Evolutionary conservation across 176 grass and related monocot genomes (phyloP), one percentile per base, ranked within the genome.

Genomic region (Chloris gayana): DNA sequence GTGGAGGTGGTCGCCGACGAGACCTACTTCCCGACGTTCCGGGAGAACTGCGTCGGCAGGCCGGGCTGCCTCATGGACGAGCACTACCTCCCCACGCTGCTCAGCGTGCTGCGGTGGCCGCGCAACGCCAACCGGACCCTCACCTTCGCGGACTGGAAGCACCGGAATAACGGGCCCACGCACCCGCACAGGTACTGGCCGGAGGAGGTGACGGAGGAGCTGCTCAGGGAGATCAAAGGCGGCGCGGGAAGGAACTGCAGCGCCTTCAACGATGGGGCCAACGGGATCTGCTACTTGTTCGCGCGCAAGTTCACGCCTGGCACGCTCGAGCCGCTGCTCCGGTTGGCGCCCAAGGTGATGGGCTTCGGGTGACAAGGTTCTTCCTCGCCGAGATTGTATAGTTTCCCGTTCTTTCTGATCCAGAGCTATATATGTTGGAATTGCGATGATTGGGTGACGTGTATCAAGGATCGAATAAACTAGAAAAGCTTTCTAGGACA

Each of bases 231-330:
- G 83, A 93, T 93, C 64, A 93, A 80, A 67, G 58, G 70, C 2
- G 88, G 76, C 14, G 42, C 27, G 31, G 51, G 70, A 8, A 67
- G 9, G 6, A 79, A 79, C 31, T 97, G 88, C 86, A 80, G 26
- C 47, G 75, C 12, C 24, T 91, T 89, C 70, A 70, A 75, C n/a
- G 91, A 84, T 24, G 67, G 10, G 21, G 47, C 14, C 0, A 35
- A 5, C 7, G 85, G 82, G 42, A 22, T 83, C 22, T 97, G 88
- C 64, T 78, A 26, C 81, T 4, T 93, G 86, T 97, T 93, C 32
- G 88, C 88, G 7, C 87, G 91, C 79, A 97, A 97, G 76, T 97
- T 97, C 85, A 25, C 78, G 65, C 85, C 91, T 0, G 80, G 85
- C 62, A 11, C 91, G 7, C 76, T 92, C 49, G 49, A 47, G 5